phyloP scores from a whole-genome alignment of 768 basidiomycete genomes.

The Lanmaoa pseudosensibilis region DNA sequence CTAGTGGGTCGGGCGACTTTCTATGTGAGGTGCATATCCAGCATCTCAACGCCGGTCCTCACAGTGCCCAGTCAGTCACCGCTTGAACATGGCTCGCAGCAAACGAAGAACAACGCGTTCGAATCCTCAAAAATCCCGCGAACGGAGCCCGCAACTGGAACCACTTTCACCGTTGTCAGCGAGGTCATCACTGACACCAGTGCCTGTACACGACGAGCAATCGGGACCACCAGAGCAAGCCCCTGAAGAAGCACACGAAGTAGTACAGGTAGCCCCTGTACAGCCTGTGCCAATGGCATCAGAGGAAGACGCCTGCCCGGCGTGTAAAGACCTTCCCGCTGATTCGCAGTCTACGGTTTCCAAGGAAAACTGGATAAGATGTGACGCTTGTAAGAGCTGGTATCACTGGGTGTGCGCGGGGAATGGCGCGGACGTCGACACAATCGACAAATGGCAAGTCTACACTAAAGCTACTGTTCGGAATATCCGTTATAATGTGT shows the following conservation, averaged over 20 bases:
- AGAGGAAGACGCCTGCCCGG: constrained; percentile 47
- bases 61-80: constrained; percentile 8
- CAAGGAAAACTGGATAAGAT: constrained; percentile 80
- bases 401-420: constrained; percentile 84
- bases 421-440: constrained; percentile 59
- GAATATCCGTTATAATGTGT: constrained; percentile 14
- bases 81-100: constrained; percentile 41
- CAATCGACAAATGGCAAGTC: constrained; percentile 76
- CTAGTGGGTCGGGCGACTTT: constrained; percentile 12
- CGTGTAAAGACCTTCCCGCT: constrained; percentile 42
- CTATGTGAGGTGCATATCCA: constrained; percentile 8
- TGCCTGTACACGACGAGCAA: constrained; percentile 23
- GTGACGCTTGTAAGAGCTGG: constrained; percentile 80
- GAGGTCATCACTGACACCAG: constrained; percentile 31
- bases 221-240: constrained; percentile 14
- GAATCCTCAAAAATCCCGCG: constrained; percentile 37
- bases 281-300: constrained; percentile 12
- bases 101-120: constrained; percentile 45
- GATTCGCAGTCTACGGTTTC: constrained; percentile 40
- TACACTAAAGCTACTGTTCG: constrained; percentile 9
- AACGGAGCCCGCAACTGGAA: constrained; percentile 33
- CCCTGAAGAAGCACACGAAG: constrained; percentile 15
- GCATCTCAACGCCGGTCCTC: constrained; percentile 6
- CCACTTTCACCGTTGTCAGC: constrained; percentile 33
- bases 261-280: constrained; percentile 10